Conservation (phyloP, 1,284 basidiomycete species). For the Caloboletus inedulis region DNA sequence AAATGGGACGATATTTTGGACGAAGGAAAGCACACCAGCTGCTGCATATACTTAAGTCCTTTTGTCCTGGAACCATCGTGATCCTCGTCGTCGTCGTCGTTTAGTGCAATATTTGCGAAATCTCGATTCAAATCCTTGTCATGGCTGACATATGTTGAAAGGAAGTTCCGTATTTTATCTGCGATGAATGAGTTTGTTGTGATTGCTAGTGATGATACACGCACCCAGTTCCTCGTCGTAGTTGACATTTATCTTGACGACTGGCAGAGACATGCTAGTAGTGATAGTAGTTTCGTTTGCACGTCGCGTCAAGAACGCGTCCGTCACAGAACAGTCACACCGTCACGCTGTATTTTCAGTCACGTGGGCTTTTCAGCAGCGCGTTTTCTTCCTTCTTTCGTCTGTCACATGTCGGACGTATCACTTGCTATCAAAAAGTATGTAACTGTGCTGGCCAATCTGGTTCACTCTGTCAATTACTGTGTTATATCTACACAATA, state of each 20-base stretch:
- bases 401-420: too few relatives aligned
- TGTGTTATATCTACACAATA: not conserved
- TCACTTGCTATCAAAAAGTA: too few relatives aligned
- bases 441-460: not conserved
- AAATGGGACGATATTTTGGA: conserved; percentile 30
- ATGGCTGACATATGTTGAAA: conserved; percentile 62
- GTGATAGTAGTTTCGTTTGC: conserved; percentile 5
- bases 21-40: conserved; percentile 61
- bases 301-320: conserved; percentile 22
- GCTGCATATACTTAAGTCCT: conserved; percentile 82
- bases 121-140: conserved; percentile 67
- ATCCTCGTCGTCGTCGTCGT: conserved; percentile 48
- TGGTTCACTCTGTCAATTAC: not conserved
- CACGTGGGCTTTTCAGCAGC: conserved; percentile 15
- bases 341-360: conserved; percentile 7
- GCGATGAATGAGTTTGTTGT: conserved; percentile 30
- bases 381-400: too few relatives aligned
- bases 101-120: conserved; percentile 69
- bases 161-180: conserved; percentile 70
- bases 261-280: conserved; percentile 46
- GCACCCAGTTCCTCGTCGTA: conserved; percentile 51
- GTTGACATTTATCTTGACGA: conserved; percentile 42
- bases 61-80: conserved; percentile 38
- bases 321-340: conserved; percentile 26
- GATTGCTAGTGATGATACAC: conserved; percentile 25